Conservation (phyloP, 768 basidiomycete species). For the Leccinum sublutescens region DNA sequence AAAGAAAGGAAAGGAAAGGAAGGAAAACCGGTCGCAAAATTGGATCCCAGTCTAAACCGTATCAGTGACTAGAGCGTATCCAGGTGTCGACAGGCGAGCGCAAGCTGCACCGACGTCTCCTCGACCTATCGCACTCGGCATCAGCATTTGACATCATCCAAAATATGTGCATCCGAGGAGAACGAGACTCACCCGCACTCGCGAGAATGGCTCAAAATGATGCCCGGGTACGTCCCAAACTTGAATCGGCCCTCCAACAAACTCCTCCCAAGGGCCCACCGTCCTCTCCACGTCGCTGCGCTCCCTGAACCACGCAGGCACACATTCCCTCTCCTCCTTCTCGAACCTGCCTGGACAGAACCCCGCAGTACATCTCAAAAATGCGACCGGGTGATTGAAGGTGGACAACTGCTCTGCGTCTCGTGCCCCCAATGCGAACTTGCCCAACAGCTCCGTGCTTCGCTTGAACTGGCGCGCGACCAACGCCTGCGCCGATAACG, state of each 20-base stretch:
- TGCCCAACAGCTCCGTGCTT: constrained; percentile 45
- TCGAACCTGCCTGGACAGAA: constrained; percentile 35
- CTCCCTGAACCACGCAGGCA: constrained; percentile 55
- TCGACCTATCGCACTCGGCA: constrained; percentile 7
- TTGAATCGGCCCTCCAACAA: constrained; percentile 38
- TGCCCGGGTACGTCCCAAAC: constrained; percentile 61
- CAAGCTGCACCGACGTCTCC: constrained; percentile 25
- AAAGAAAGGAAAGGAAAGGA: not conserved
- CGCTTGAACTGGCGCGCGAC: constrained; percentile 49
- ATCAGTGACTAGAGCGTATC: constrained; percentile 1
- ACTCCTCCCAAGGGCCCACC: constrained; percentile 46
- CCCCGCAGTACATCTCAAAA: constrained; percentile 53
- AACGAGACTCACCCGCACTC: constrained; percentile 44
- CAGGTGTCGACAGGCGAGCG: constrained; percentile 18
- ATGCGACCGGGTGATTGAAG: constrained; percentile 32
- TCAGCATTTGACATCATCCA: constrained; percentile 3
- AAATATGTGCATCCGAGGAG: not conserved
- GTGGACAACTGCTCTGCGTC: constrained; percentile 7
- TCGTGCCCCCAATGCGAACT: constrained; percentile 33
- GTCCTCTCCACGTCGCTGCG: constrained; percentile 35
- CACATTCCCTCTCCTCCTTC: constrained; percentile 14
- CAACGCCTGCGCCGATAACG: constrained; percentile 30
- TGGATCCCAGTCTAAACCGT: not conserved
- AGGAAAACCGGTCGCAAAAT: not conserved
- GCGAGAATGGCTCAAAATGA: constrained; percentile 60